Evolutionary conservation across 148 eudicot species (phyloP), one percentile per base, ranked within the genome.

Genomic region (Euryodendron excelsum): DNA sequence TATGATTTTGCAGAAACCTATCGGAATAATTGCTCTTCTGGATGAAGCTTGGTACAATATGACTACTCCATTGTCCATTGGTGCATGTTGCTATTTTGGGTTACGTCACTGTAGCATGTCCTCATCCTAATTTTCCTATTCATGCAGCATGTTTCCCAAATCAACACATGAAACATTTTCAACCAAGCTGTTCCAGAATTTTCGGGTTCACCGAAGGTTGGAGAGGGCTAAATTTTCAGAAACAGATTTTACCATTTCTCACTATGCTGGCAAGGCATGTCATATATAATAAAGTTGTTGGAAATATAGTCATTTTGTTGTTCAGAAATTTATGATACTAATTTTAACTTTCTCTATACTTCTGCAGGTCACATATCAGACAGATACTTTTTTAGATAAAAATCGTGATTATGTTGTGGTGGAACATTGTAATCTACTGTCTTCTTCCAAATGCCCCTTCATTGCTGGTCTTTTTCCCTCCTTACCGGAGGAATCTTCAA

Each of bases 371-470:
- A 89, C 81, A n/a, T 96, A 96, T 84, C 93, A 96, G 86, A 91
- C 98, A 41, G 89, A 91, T 33, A 70, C 89, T 3, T 96, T 96
- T 74, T 76, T 96, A 48, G 99, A 96, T 68, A 96, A 96, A 84
- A 96, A 96, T 82, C 98, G 98, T 77, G 99, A 96, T 78, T 96
- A 96, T 88, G 88, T 96, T 81, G 99, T 96, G 66, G 89, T 92
- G 83, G 99, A 96, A 78, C 99, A 96, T 75, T 87, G 92, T 79
- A 89, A 85, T 76, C 86, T 93, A 28, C 79, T 96, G 60, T 92
- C 95, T 72, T 88, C 92, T 64, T 96, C 99, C 14, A 91, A 87
- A 79, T 91, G 97, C 78, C 75, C 89, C 31, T 92, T 96, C 47
- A 71, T 96, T 79, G 86, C 92, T 75, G 92, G 89, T 73, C 97